A percentile compares a stretch with the other conserved stretches of the same genome.
These are phyloP conservation scores for Trichosporon inkin DNA, from an alignment of 1,284 basidiomycete genomes.

Conservation along the genomic window DNA sequence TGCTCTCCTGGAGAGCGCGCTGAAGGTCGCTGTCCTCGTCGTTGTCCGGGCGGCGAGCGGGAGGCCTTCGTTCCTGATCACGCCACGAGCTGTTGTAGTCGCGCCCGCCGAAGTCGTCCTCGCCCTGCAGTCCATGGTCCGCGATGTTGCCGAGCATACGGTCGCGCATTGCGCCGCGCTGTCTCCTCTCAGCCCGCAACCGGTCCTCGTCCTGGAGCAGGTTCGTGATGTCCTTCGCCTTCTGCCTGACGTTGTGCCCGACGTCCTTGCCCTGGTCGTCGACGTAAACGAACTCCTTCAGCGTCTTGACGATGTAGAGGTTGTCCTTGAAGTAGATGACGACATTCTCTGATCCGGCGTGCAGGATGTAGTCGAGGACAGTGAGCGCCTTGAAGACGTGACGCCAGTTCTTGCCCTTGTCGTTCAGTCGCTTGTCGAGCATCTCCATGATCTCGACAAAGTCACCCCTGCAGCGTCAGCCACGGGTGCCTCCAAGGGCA, in stretches of 20 bases:
- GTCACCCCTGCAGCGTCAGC: constrained; percentile 63
- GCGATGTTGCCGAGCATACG: constrained; percentile 71
- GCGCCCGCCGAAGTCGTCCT: constrained; percentile 49
- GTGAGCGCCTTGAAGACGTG: constrained; percentile 99
- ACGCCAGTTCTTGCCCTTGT: constrained; percentile 99
- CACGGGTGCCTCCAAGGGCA: not conserved
- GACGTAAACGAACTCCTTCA: constrained; percentile 97
- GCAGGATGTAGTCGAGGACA: constrained; percentile 91
- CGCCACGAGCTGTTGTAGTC: constrained; percentile 8
- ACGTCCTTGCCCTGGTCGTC: constrained; percentile 97
- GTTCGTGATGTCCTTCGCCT: constrained; percentile 98
- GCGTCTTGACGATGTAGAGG: constrained; percentile 95
- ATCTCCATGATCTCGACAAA: constrained; percentile 99
- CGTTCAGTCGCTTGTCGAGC: constrained; percentile 97
- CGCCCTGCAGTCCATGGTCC: constrained; percentile 48
- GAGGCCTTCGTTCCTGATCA: constrained; percentile 15
- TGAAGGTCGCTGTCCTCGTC: constrained; percentile 76
- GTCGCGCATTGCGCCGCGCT: constrained; percentile 86
- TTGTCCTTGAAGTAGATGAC: constrained; percentile 99
- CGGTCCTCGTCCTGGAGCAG: constrained; percentile 84
- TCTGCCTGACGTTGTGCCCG: constrained; percentile 96
- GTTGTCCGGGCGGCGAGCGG: constrained; percentile 9
- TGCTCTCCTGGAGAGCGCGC: constrained; percentile 81
- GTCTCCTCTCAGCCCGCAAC: constrained; percentile 75
- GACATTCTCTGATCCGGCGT: constrained; percentile 95